A percentile compares a stretch with the other conserved stretches of the same genome.
phyloP scores from a whole-genome alignment of 768 basidiomycete genomes.

The Amanita inopinata region DNA sequence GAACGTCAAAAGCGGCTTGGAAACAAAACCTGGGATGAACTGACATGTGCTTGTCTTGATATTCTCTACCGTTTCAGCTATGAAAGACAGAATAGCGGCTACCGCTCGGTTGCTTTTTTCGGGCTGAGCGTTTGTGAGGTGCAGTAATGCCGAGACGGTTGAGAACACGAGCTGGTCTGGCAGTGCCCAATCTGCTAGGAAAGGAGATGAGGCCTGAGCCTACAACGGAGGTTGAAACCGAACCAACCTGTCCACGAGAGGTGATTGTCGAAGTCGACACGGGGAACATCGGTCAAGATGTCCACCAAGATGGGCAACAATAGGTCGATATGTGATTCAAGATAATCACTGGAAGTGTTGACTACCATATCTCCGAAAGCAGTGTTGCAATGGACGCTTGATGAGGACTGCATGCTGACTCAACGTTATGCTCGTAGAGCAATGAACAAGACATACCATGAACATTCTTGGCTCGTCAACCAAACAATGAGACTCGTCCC shows the following conservation, averaged over 20 bases:
- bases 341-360: slow-evolving; percentile 47
- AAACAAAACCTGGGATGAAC: slow-evolving; percentile 16
- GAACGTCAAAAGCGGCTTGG: not conserved
- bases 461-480: slow-evolving; percentile 10
- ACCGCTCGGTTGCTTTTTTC: slow-evolving; percentile 41
- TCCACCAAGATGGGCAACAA: slow-evolving; percentile 54
- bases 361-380: slow-evolving; percentile 74
- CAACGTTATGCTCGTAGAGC: slow-evolving; percentile 1
- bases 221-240: not conserved
- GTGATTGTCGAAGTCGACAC: slow-evolving; percentile 67
- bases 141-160: slow-evolving; percentile 66
- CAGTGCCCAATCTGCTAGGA: slow-evolving; percentile 67
- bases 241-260: slow-evolving; percentile 70
- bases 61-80: slow-evolving; percentile 43
- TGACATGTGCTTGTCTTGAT: slow-evolving; percentile 46
- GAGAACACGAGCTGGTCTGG: slow-evolving; percentile 80
- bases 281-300: slow-evolving; percentile 62
- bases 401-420: slow-evolving; percentile 40
- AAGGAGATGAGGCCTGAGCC: slow-evolving; percentile 5
- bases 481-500: too few species aligned
- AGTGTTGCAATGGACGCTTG: slow-evolving; percentile 69
- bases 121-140: slow-evolving; percentile 45
- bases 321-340: slow-evolving; percentile 39
- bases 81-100: slow-evolving; percentile 52
- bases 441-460: slow-evolving; percentile 10